These are phyloP conservation scores for Colletotrichum sp. DNA, from an alignment of 2,329 filamentous ascomycete genomes.

Conservation along the genomic window DNA sequence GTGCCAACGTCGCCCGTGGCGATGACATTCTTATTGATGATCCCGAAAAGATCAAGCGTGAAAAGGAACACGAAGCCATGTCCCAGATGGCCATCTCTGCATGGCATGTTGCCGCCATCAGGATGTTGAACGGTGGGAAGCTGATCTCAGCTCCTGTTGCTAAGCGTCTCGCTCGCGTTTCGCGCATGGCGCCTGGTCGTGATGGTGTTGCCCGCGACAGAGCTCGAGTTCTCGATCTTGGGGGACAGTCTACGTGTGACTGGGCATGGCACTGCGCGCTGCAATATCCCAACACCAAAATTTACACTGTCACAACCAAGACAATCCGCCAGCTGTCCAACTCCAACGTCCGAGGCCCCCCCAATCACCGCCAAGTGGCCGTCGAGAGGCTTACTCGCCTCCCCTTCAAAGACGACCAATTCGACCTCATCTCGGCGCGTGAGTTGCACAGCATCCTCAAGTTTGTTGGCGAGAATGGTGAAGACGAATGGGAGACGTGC, in stretches of 20 bases:
- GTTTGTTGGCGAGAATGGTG: conserved; percentile 67
- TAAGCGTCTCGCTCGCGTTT: conserved; percentile 64
- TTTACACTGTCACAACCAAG: conserved; percentile 87
- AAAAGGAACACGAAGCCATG: conserved; percentile 83
- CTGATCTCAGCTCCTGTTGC: conserved; percentile 69
- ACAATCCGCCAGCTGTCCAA: conserved; percentile 73
- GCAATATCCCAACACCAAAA: conserved; percentile 82
- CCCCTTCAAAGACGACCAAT: conserved; percentile 85
- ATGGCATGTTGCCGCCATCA: conserved; percentile 67
- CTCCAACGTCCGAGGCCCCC: conserved; percentile 79
- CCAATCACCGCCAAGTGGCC: conserved; percentile 84
- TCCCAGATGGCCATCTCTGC: conserved; percentile 68
- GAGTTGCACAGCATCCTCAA: conserved; percentile 87
- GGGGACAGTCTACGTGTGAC: conserved; percentile 83
- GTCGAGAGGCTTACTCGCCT: conserved; percentile 80
- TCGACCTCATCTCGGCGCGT: conserved; percentile 90
- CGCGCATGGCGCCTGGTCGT: conserved; percentile 49
- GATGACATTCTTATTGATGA: conserved; percentile 70
- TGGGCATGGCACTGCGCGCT: conserved; percentile 96
- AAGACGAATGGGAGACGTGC: conserved; percentile 88
- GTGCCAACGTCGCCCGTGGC: conserved; percentile 74
- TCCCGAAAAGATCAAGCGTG: conserved; percentile 66
- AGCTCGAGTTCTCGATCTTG: conserved; percentile 81
- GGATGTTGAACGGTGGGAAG: conserved; percentile 67
- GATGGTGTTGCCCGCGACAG: conserved; percentile 55